Percentiles rank a stretch among this genome's conserved stretches.
phyloP scores from a whole-genome alignment of 1,284 basidiomycete genomes.

The Ceratobasidium sp. region DNA sequence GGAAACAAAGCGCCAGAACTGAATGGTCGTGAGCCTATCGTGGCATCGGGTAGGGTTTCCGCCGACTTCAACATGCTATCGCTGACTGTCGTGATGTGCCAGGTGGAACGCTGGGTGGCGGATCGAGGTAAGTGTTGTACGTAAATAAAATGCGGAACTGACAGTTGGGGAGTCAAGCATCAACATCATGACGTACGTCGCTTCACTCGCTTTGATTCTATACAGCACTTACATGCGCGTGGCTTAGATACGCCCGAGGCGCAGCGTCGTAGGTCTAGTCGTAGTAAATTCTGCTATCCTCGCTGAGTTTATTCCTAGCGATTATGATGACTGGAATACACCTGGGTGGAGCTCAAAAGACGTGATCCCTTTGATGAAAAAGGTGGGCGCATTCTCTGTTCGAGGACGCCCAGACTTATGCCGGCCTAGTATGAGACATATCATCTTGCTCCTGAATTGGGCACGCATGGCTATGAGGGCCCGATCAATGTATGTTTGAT shows the following conservation, averaged over 20 bases:
- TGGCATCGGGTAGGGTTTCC: not conserved
- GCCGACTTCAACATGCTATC: not conserved
- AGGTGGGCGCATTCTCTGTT: not conserved
- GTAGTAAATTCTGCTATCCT: not conserved
- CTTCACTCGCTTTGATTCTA: not conserved
- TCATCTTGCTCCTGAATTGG: not conserved
- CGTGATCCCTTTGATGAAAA: slow-evolving; percentile 1
- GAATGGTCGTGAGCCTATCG: not conserved
- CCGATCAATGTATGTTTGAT: not conserved
- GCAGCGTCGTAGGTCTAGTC: not conserved
- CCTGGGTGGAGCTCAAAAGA: slow-evolving; percentile 7
- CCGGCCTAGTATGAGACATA: not conserved
- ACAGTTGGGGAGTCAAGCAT: not conserved
- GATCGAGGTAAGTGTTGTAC: slow-evolving; percentile 6
- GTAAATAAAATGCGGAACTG: not conserved
- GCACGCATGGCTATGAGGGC: not conserved
- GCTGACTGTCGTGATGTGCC: not conserved
- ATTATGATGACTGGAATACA: slow-evolving; percentile 19
- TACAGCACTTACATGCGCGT: not conserved
- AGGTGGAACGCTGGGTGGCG: slow-evolving; percentile 20
- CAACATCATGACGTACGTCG: slow-evolving; percentile 23
- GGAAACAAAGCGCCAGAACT: not conserved
- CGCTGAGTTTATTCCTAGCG: not conserved
- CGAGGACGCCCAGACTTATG: not conserved
- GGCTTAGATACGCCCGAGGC: not conserved